phyloP scores from a whole-genome alignment of 495 filamentous ascomycete genomes.

The Xylaria scruposa region DNA sequence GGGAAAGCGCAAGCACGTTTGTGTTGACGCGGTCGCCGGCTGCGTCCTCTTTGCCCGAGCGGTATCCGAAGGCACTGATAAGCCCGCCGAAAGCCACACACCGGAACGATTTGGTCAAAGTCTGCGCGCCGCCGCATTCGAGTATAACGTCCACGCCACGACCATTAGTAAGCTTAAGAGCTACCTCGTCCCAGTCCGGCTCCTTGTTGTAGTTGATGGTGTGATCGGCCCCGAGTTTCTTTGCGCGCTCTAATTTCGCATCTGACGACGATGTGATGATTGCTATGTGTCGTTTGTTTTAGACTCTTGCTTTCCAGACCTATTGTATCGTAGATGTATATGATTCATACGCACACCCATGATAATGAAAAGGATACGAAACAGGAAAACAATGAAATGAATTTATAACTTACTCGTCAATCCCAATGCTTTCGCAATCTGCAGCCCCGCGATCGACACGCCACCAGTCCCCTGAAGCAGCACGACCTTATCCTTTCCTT shows the following conservation, averaged over 20 bases:
- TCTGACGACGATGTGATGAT: conserved; percentile 57
- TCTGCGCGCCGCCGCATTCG: conserved; percentile 57
- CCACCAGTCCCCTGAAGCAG: conserved; percentile 56
- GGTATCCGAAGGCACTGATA: conserved; percentile 54
- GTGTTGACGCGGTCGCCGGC: conserved; percentile 46
- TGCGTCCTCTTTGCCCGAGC: conserved; percentile 52
- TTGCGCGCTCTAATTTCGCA: conserved; percentile 49
- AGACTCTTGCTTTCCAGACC: background rate
- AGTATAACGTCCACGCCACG: conserved; percentile 56
- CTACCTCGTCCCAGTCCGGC: conserved; percentile 51
- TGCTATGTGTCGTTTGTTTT: conserved; percentile 38
- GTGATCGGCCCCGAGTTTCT: conserved; percentile 50
- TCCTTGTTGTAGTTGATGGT: conserved; percentile 54
- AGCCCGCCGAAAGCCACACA: conserved; percentile 52
- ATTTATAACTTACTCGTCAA: conserved; percentile 43
- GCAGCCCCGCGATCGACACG: conserved; percentile 46
- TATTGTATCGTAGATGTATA: background rate
- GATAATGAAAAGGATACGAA: background rate
- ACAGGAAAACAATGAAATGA: background rate
- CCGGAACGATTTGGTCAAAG: conserved; percentile 49
- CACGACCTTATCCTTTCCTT: conserved; percentile 33
- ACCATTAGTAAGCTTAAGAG: conserved; percentile 44
- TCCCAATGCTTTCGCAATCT: conserved; percentile 48
- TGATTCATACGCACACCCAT: background rate
- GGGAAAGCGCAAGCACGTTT: conserved; percentile 46